Base-by-base conservation (phyloP, 805 yeast species). In the Sugiyamaella chiloensis region DNA sequence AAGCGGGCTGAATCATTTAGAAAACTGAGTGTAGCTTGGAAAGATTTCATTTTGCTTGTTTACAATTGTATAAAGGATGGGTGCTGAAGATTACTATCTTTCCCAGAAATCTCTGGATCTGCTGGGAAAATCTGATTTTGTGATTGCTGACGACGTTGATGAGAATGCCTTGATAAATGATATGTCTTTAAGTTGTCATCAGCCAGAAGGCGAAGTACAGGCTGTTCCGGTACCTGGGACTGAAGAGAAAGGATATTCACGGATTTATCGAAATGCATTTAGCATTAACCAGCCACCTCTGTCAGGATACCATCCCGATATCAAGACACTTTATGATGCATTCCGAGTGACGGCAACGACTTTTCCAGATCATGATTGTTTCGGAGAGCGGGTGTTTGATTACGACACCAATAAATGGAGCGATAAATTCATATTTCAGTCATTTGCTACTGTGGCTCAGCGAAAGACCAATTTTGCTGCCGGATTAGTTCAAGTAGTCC, bases 381-480 rank as follows among this genome's bases (percentile, higher is more conserved):
- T 76, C 17, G 75, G 74, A 3, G 60, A 56, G 24, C 59, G 79
- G 41, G 60, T 60, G 31, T 67, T 63, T 49, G 60, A 63, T 57
- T 56, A 66, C n/a, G 58, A 55, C 4, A 58, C 69, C 2, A 66
- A 69, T 7, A 60, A 57, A 5, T 75, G 73, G 64, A 66, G 68
- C 14, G 65, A 69, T 19, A 45, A 59, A 27, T 83, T 72, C 65
- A 63, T 71, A 2, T 72, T 67, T 58, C 67, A 73, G 35, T 62
- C 76, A 1, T 82, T 72, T 57, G 56, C 50, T 4, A 62, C 70
- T 44, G 70, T 78, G 21, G 70, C 71, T 14, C 52, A 60, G 24
- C 66, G 79, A 49, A 72, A 78, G 43, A 64, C 66, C 32, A 56
- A 68, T 44, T 67, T 80, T 24, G 89, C 86, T 4, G 62, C 83